A percentile compares a stretch with the other conserved stretches of the same genome.
Conservation (phyloP, 352 stramenopile species). For the Nannochloropsis limnetica region DNA sequence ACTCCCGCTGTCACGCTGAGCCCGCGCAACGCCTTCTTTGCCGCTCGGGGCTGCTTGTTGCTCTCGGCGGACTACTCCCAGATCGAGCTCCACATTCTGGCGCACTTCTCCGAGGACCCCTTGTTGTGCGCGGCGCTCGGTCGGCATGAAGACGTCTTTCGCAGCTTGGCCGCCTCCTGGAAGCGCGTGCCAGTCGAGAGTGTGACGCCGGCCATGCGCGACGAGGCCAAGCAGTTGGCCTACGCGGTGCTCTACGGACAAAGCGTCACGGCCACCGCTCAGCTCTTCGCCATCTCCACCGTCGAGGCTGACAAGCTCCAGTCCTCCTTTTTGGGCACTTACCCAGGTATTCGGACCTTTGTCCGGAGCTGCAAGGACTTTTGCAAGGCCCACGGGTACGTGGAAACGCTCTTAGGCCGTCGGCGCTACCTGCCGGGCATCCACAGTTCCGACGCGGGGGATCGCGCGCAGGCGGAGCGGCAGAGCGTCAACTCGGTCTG, state of each 20-base stretch:
- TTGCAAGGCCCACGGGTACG: conserved; percentile 45
- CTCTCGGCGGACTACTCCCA: conserved; percentile 50
- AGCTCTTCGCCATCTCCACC: conserved; percentile 42
- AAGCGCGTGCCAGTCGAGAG: background rate
- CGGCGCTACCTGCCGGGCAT: conserved; percentile 51
- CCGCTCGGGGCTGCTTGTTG: conserved; percentile 32
- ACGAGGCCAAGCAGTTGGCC: conserved; percentile 47
- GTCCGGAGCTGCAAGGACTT: conserved; percentile 42
- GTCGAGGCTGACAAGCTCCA: conserved; percentile 39
- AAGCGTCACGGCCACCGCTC: conserved; percentile 36
- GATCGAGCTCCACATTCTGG: conserved; percentile 50
- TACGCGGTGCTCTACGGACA: conserved; percentile 53
- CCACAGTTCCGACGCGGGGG: conserved; percentile 33
- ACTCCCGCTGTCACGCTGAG: background rate
- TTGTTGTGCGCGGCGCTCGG: conserved; percentile 36
- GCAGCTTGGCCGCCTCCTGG: background rate
- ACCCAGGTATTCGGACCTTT: conserved; percentile 43
- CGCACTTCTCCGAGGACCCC: conserved; percentile 46
- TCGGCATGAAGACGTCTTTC: conserved; percentile 37
- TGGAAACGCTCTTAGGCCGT: conserved; percentile 51
- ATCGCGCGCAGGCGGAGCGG: conserved; percentile 47
- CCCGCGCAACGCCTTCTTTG: conserved; percentile 28
- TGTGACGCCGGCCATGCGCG: background rate
- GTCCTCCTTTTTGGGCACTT: conserved; percentile 40
- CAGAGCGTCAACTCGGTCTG: conserved; percentile 54